Evolutionary conservation across 108 stramenopile species (phyloP).

Genomic region (Aureococcus anophagefferens): DNA sequence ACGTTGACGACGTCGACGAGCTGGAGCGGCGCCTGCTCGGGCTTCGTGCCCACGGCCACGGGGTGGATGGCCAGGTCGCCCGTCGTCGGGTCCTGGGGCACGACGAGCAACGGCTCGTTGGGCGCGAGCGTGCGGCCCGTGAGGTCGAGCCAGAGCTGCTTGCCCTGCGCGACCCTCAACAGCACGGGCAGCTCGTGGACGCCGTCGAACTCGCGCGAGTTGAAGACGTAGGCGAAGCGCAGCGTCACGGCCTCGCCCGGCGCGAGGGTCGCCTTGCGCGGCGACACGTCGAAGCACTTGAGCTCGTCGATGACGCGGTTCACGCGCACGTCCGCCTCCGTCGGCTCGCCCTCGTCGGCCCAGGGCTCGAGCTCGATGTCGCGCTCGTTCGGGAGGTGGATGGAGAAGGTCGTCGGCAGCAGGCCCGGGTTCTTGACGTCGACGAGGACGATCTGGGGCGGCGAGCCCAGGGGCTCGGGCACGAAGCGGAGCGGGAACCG

Average conservation of each 20-base stretch:
- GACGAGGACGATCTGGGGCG: conserved; percentile 10
- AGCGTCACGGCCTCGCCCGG: conserved; percentile 25
- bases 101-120: background rate
- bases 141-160: conserved; percentile 40
- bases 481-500: conserved; percentile 11
- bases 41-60: conserved; percentile 16
- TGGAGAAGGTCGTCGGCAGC: conserved; percentile 9
- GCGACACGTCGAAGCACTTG: conserved; percentile 21
- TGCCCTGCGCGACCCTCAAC: conserved; percentile 34
- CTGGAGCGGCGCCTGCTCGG: conserved; percentile 14
- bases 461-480: conserved; percentile 10
- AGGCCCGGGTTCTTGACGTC: conserved; percentile 17
- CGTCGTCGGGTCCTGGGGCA: background rate
- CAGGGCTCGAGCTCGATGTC: conserved; percentile 27
- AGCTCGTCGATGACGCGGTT: conserved; percentile 26
- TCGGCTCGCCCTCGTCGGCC: conserved; percentile 31
- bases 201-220: conserved; percentile 31
- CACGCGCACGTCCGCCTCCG: conserved; percentile 8
- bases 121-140: conserved; percentile 21
- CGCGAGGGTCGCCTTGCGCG: conserved; percentile 15
- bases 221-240: conserved; percentile 23
- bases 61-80: conserved; percentile 1
- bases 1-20: conserved; percentile 19
- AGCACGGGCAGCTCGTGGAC: conserved; percentile 38
- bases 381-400: conserved; percentile 32